phyloP scores from a whole-genome alignment of 2,329 filamentous ascomycete species.

The Clarireedia monteithiana region DNA sequence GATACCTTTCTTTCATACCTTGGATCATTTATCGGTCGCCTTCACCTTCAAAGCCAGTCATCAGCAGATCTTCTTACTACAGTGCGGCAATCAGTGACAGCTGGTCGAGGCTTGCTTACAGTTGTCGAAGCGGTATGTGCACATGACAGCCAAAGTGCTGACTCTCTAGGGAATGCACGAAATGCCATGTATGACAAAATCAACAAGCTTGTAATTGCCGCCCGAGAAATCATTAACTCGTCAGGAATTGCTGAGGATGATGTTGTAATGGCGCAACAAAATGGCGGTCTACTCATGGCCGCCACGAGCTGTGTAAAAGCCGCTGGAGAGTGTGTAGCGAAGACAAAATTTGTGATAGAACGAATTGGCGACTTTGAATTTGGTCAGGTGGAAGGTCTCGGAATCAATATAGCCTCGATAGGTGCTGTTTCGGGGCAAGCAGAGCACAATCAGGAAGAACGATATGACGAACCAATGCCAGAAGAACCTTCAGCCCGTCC shows the following conservation, averaged over 20 bases:
- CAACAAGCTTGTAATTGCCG: conserved; percentile 70
- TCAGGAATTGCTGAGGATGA: conserved; percentile 62
- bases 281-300: conserved; percentile 64
- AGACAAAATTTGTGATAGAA: conserved; percentile 78
- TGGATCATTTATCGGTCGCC: conserved; percentile 81
- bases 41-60: conserved; percentile 89
- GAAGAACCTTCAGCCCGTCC: conserved; percentile 30
- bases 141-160: conserved; percentile 62
- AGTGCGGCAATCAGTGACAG: conserved; percentile 75
- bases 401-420: conserved; percentile 38
- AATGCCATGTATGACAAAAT: conserved; percentile 73
- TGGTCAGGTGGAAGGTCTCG: conserved; percentile 44
- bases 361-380: conserved; percentile 87
- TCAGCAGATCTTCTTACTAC: conserved; percentile 74
- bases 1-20: conserved; percentile 86
- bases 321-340: conserved; percentile 84
- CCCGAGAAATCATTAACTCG: conserved; percentile 68
- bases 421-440: conserved; percentile 25
- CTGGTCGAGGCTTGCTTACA: conserved; percentile 69
- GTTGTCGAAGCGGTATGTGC: conserved; percentile 78
- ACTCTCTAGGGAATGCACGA: conserved; percentile 60
- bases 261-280: conserved; percentile 73
- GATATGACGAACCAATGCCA: conserved; percentile 2
- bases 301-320: conserved; percentile 84
- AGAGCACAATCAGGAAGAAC: conserved; percentile 19